Base-by-base conservation (phyloP, 1,139 yeast species). In the Sugiyamaella sp. region DNA sequence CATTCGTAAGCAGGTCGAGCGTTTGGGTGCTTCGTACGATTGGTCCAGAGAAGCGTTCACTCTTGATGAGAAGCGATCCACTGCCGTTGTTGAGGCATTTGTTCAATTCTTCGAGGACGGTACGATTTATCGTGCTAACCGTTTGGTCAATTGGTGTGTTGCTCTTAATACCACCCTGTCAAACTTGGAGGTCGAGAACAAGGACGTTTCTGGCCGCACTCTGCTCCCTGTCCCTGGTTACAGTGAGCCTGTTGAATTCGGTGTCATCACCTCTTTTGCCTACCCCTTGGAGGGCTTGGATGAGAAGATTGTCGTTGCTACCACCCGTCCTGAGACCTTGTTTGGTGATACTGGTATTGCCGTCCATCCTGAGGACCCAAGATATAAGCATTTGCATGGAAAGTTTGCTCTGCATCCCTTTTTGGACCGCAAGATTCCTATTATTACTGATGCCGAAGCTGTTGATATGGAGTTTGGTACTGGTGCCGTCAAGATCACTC, bases 391-490 rank as follows among this genome's bases (percentile, higher is more conserved):
- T 71, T 80, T 93, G 67, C 99, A 93, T 70, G 99, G 99, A 60
- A 90, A 91, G 72, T 89, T 77, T 70, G 95, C 88, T 56, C 72
- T 81, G 63, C 99, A 93, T 74, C 99, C 99, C 58, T 88, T 93
- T 74, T 75, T 89, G 64, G 89, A 86, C 69, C 86, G 91, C 71
- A 79, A 82, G 68, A 74, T 93, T 55, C 99, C 99, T 61, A 89
- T 93, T 68, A 77, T 93, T 58, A 81, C 91, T 54, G 99, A 93
- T 71, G 71, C 85, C 38, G 96, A 89, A 74, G 95, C 98, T 39
- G 99, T 93, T 60, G 99, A 93, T 72, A 93, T 93, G 98, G 96
- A 89, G 73, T 93, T 93, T 65, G 99, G 99, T 80, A 93, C 99
- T 62, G 99, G 99, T 85, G 99, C 99, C 43, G 99, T 93, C 61